These are phyloP conservation scores for Elaeis oleifera DNA, from an alignment of 202 grass and related monocot genomes.

Conservation along the genomic window DNA sequence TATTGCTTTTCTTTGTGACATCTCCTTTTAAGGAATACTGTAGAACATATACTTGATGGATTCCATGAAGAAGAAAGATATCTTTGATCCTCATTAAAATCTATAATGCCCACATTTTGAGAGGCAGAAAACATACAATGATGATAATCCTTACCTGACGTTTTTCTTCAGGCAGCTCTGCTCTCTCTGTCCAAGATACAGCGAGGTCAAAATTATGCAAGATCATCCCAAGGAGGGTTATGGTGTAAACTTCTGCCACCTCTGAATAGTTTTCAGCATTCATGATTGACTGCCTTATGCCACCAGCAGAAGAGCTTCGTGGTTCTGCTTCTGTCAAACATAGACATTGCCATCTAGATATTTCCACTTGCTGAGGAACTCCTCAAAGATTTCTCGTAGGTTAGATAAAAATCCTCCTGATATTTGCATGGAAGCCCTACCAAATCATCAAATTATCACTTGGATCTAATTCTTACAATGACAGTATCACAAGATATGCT, in stretches of 20 bases:
- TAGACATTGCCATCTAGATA: constrained; percentile 43
- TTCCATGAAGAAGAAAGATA: too few species aligned
- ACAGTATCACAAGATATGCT: too few species aligned
- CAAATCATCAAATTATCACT: constrained; percentile 15
- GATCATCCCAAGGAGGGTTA: constrained; percentile 56
- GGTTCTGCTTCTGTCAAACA: constrained; percentile 36
- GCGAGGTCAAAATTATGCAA: constrained; percentile 44
- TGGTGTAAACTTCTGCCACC: constrained; percentile 61
- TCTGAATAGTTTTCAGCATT: constrained; percentile 47
- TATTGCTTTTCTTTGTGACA: too few species aligned
- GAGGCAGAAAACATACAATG: too few species aligned
- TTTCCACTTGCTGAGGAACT: constrained; percentile 81
- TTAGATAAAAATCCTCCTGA: constrained; percentile 44
- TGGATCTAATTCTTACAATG: not conserved
- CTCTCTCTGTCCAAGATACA: constrained; percentile 54
- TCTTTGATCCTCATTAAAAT: too few species aligned
- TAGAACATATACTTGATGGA: too few species aligned
- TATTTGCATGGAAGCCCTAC: constrained; percentile 77
- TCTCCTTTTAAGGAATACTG: too few species aligned
- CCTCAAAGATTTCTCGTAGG: constrained; percentile 61
- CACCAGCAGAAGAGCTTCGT: constrained; percentile 10
- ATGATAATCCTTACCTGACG: constrained; percentile 33
- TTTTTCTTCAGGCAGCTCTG: constrained; percentile 41
- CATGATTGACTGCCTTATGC: constrained; percentile 26
- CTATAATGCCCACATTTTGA: too few species aligned